Evolutionary conservation across 371 early-diverging fungal species (phyloP), one percentile per base, ranked within the genome.

Genomic region (Rhizopus stolonifer): DNA sequence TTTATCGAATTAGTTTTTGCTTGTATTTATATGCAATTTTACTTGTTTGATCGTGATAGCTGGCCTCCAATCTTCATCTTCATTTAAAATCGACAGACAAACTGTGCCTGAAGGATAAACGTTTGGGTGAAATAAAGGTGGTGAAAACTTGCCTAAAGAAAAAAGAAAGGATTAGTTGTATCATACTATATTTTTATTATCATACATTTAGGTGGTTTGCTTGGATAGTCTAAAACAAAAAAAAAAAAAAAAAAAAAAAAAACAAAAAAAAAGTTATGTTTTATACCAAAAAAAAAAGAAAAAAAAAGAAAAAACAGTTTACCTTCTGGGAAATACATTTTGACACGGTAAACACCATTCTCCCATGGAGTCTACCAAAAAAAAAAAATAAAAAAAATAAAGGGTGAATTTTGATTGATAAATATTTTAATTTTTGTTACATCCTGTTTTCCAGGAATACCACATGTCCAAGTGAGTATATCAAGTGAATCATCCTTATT

Each of bases 101-200:
- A 99, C 94, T 0, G 98, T 98, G 34, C 99, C 99, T 11, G 94
- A 95, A 10, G 96, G 95, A 70, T 98, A 99, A 15, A 99, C 91
- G 67, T 99, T 99, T 7, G 99, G 99, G 70, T 99, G 99, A 76
- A 95, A 99, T 40, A 99, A 79, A 15, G 91, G 85, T 7, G 95
- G 91, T 1, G 79, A 79, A 56, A 96, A 96, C 75, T 87, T 85
- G 65, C 85, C 84, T 85, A 69, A 11, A 43, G 17, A 23, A 29
- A 29, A 29, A 29, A 29, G 10, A 29, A 29, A n/a, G n/a, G n/a
- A n/a, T n/a, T n/a, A n/a, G n/a, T n/a, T n/a, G n/a, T n/a, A n/a
- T n/a, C n/a, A n/a, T n/a, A n/a, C n/a, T n/a, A n/a, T n/a, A n/a
- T 21, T 29, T 14, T 8, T 17, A 7, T 18, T 17, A 22, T 18